Percentiles rank a stretch among this genome's conserved stretches.
Evolutionary conservation across 257 asterid species (phyloP).

Genomic region (Forsythia viridissima): DNA sequence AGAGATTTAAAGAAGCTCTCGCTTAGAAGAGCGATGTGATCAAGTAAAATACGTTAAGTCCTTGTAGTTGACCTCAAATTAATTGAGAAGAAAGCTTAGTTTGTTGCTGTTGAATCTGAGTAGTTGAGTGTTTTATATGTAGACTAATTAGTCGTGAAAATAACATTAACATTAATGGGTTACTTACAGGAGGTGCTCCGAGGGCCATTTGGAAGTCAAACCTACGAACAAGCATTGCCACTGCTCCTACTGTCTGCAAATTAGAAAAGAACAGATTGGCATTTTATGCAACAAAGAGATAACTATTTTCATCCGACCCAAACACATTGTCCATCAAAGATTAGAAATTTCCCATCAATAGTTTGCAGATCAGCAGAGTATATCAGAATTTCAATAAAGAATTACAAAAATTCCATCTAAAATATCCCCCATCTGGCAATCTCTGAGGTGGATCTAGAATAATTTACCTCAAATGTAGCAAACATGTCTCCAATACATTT

Average conservation of each 20-base stretch:
- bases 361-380: not conserved
- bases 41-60: not conserved
- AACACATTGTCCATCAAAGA: not conserved
- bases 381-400: constrained; percentile 1
- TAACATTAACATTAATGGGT: not conserved
- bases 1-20: not conserved
- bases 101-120: not conserved
- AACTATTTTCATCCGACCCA: not conserved
- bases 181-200: constrained; percentile 96
- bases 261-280: constrained; percentile 12
- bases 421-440: not conserved
- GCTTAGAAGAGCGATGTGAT: not conserved
- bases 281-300: constrained; percentile 6
- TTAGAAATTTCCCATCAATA: not conserved
- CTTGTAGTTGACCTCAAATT: not conserved
- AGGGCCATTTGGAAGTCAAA: constrained; percentile 83
- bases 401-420: constrained; percentile 3
- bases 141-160: not conserved
- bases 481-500: constrained; percentile 98
- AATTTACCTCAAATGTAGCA: constrained; percentile 86
- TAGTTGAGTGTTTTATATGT: not conserved
- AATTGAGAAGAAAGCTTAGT: not conserved
- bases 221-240: constrained; percentile 87
- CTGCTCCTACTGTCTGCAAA: constrained; percentile 73
- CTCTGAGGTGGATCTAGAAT: no score